phyloP scores from a whole-genome alignment of 2,329 filamentous ascomycete genomes.

The Colletotrichum sp. region DNA sequence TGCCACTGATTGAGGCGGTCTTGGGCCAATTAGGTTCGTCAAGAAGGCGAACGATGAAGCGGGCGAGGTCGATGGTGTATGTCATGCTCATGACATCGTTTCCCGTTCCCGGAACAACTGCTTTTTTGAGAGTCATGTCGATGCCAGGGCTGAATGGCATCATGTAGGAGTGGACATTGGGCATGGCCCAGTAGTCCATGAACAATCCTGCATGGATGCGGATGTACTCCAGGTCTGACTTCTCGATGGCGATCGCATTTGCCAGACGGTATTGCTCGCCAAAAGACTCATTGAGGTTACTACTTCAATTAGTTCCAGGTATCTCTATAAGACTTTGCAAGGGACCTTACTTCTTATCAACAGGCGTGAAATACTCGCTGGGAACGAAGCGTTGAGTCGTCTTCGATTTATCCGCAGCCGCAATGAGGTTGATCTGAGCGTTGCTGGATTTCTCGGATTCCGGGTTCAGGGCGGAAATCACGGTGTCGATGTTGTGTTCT shows the following conservation, averaged over 20 bases:
- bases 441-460: constrained; percentile 25
- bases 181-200: constrained; percentile 31
- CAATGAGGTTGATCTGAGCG: constrained; percentile 44
- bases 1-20: background rate
- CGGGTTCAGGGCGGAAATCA: constrained; percentile 45
- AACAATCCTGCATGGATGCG: constrained; percentile 28
- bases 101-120: constrained; percentile 1
- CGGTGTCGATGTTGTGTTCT: constrained; percentile 43
- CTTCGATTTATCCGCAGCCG: constrained; percentile 42
- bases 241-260: background rate
- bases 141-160: background rate
- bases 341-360: background rate
- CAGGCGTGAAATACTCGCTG: constrained; percentile 35
- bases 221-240: constrained; percentile 1
- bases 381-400: constrained; percentile 46
- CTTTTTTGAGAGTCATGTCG: background rate
- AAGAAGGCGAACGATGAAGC: constrained; percentile 41
- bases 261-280: background rate
- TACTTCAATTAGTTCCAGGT: background rate
- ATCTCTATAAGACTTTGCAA: rapidly evolving
- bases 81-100: constrained; percentile 1
- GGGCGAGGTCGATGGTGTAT: constrained; percentile 3
- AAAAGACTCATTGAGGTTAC: background rate
- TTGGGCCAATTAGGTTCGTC: constrained; percentile 10
- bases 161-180: constrained; percentile 21